These are phyloP conservation scores for Epicoccum sorghinum DNA, from an alignment of 2,329 filamentous ascomycete genomes.

Conservation along the genomic window DNA sequence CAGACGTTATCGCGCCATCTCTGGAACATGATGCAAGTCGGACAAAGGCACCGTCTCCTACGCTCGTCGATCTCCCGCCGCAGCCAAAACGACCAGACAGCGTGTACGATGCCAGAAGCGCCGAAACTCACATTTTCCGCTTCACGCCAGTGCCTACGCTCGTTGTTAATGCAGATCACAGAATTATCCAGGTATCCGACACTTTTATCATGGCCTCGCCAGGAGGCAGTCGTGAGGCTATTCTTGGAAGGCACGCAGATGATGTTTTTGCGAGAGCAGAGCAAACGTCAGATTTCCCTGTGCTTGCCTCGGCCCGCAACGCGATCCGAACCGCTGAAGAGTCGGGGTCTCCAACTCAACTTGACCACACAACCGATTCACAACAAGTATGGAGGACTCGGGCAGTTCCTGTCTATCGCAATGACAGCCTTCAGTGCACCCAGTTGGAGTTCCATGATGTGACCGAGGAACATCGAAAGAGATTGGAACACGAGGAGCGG, in stretches of 20 bases:
- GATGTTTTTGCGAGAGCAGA: slow-evolving; percentile 41
- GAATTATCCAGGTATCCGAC: slow-evolving; percentile 54
- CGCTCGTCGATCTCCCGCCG: slow-evolving; percentile 26
- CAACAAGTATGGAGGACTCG: slow-evolving; percentile 45
- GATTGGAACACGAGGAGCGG: slow-evolving; percentile 50
- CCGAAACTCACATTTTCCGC: slow-evolving; percentile 37
- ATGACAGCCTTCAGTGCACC: slow-evolving; percentile 48
- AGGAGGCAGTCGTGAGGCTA: slow-evolving; percentile 38
- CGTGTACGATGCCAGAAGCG: slow-evolving; percentile 13
- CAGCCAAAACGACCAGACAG: slow-evolving; percentile 12
- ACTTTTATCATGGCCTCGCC: slow-evolving; percentile 49
- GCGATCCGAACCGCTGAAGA: slow-evolving; percentile 48
- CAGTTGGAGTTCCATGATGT: slow-evolving; percentile 52
- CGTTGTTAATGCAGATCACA: slow-evolving; percentile 57
- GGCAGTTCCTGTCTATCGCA: slow-evolving; percentile 52
- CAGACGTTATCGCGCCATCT: slow-evolving; percentile 23
- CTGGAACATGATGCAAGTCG: slow-evolving; percentile 5
- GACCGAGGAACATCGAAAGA: slow-evolving; percentile 41
- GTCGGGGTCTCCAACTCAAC: slow-evolving; percentile 43
- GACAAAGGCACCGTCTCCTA: slow-evolving; percentile 15
- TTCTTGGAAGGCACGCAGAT: slow-evolving; percentile 48
- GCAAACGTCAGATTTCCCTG: slow-evolving; percentile 41
- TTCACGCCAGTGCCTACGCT: slow-evolving; percentile 50
- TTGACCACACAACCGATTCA: slow-evolving; percentile 38
- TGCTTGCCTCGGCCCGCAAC: slow-evolving; percentile 45